Percentiles rank a stretch among this genome's conserved stretches.
Conservation (phyloP, 306 rosid species). For the Morella rubra region DNA sequence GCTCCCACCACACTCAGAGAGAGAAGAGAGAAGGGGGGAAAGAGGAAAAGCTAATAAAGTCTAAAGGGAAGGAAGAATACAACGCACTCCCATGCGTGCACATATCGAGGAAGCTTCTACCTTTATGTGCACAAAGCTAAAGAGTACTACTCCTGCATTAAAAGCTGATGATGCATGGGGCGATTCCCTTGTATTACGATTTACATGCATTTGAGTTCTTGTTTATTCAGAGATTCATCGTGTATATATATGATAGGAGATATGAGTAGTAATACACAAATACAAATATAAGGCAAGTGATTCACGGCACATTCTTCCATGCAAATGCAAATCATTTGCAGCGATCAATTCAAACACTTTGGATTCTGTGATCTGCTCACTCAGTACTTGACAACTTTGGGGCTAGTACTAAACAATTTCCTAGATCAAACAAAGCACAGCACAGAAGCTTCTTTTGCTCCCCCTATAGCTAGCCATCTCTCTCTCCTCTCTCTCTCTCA, state of each 20-base stretch:
- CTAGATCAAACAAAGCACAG: constrained; percentile 38
- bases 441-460: constrained; percentile 70
- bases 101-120: constrained; percentile 98
- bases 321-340: constrained; percentile 46
- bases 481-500: constrained; percentile 4
- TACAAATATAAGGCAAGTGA: constrained; percentile 13
- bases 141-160: constrained; percentile 36
- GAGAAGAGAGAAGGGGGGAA: constrained; percentile 19
- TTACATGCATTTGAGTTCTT: constrained; percentile 24
- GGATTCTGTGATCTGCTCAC: constrained; percentile 39
- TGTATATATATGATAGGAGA: constrained; percentile 11
- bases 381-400: constrained; percentile 31
- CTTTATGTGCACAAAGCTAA: constrained; percentile 62
- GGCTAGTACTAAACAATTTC: constrained; percentile 38
- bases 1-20: constrained; percentile 43
- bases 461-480: constrained; percentile 24
- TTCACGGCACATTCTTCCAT: constrained; percentile 56
- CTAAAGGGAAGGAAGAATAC: constrained; percentile 94
- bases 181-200: background rate
- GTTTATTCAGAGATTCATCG: constrained; percentile 16
- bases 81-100: constrained; percentile 96
- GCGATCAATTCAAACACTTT: constrained; percentile 35
- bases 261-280: background rate
- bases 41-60: constrained; percentile 69
- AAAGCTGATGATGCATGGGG: constrained; percentile 60